Base-by-base conservation (phyloP, 164 flowering plant species). In the Nymphaea thermarum region DNA sequence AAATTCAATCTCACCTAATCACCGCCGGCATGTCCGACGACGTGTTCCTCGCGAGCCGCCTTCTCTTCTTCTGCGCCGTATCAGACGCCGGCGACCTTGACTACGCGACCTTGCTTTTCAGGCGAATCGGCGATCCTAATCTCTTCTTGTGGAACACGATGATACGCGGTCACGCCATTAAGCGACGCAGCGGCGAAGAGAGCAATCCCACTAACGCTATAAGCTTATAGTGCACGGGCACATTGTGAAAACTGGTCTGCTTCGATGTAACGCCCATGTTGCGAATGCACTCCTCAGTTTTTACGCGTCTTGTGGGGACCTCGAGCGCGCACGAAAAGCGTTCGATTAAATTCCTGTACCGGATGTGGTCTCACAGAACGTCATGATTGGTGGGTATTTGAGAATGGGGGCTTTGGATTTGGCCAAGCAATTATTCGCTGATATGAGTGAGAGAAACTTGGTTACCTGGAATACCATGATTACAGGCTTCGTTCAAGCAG, bases 341-440 rank as follows among this genome's bases (percentile, higher is more conserved):
- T 88, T 88, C 66, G 87, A 87, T 68, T 87, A 77, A 79, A 87
- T 86, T 89, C 42, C 60, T 3, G 11, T 64, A 0, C 77, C 81
- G 63, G 91, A 87, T 77, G 75, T 84, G 65, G 93, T 87, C 67
- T 86, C 96, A 14, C 87, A 91, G 93, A 91, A 89, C 68, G 80
- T 87, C 42, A 77, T 87, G 77, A 71, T 91, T 63, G 71, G 66
- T 65, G 96, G 93, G 77, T 84, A 72, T 72, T 79, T 89, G 74
- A 86, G 96, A 69, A 63, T 71, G 67, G 90, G 90, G 43, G 80
- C 72, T 44, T 77, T 82, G 62, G 91, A 84, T 60, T 47, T 62
- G 6, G 96, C 91, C 0, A 72, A 79, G 75, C 77, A 66, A 60
- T 63, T 87, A 71, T 89, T 89, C 62, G 67, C 68, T 67, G 75